These are phyloP conservation scores for Austropuccinia psidii DNA, from an alignment of 1,284 basidiomycete genomes.

Conservation along the genomic window DNA sequence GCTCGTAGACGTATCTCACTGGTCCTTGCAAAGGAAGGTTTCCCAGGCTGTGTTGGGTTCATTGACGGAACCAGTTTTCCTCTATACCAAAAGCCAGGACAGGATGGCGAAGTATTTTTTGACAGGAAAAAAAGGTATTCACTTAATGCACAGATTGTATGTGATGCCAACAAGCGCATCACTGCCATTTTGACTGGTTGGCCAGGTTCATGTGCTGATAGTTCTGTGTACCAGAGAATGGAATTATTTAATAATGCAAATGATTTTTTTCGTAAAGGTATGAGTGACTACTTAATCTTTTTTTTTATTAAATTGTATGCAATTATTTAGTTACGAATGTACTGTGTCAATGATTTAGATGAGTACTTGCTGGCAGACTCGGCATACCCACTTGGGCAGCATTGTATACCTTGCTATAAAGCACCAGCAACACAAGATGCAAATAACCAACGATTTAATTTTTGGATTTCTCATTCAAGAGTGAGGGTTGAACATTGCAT, in stretches of 20 bases:
- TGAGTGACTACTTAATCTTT: not conserved
- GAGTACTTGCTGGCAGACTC: slow-evolving; percentile 9
- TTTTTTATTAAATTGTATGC: too few relatives aligned
- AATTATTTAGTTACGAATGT: too few relatives aligned
- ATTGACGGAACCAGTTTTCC: slow-evolving; percentile 5
- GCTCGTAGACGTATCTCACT: not conserved
- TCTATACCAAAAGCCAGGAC: not conserved
- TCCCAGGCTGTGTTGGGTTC: not conserved
- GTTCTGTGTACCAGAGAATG: not conserved
- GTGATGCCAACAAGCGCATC: slow-evolving; percentile 1
- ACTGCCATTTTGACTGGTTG: slow-evolving; percentile 8
- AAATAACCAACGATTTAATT: slow-evolving; percentile 1
- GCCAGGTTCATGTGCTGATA: not conserved
- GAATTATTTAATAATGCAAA: not conserved
- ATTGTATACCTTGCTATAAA: slow-evolving; percentile 3
- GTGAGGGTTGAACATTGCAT: slow-evolving; percentile 5
- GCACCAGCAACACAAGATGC: not conserved
- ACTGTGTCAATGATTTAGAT: too few relatives aligned
- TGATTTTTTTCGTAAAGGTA: not conserved
- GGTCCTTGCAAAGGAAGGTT: not conserved
- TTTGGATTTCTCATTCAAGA: not conserved
- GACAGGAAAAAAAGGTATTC: slow-evolving; percentile 4
- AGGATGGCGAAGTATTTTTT: slow-evolving; percentile 6
- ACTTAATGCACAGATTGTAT: slow-evolving; percentile 9
- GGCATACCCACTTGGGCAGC: not conserved